These are phyloP conservation scores for Fonsecaea pedrosoi DNA, from an alignment of 2,329 filamentous ascomycete genomes.

Conservation along the genomic window DNA sequence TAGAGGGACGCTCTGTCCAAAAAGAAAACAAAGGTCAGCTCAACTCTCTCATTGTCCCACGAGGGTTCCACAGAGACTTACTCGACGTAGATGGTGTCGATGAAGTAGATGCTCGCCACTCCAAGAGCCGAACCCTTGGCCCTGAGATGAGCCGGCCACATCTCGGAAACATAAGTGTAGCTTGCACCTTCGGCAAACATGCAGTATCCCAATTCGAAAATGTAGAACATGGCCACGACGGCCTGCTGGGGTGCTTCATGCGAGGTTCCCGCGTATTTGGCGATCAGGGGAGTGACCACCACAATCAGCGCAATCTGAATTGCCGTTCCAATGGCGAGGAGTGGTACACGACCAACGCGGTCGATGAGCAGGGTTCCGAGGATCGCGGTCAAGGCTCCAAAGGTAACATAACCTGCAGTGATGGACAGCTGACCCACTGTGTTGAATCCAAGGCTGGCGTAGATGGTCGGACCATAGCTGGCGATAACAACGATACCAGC, in stretches of 20 bases:
- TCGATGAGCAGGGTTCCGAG: slow-evolving; percentile 20
- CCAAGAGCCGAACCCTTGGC: slow-evolving; percentile 8
- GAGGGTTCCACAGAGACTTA: background rate
- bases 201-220: slow-evolving; percentile 1
- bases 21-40: background rate
- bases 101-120: background rate
- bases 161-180: slow-evolving; percentile 22
- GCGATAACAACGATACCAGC: slow-evolving; percentile 56
- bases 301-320: background rate
- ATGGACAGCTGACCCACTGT: slow-evolving; percentile 37
- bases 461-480: slow-evolving; percentile 54
- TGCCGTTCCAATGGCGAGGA: slow-evolving; percentile 1
- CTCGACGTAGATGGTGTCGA: slow-evolving; percentile 30
- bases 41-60: background rate
- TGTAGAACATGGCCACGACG: slow-evolving; percentile 47
- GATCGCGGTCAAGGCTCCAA: background rate
- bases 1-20: slow-evolving; percentile 19
- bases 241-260: slow-evolving; percentile 33
- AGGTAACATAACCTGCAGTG: slow-evolving; percentile 16
- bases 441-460: slow-evolving; percentile 53
- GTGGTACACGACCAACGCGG: slow-evolving; percentile 12
- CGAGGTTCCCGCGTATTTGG: background rate
- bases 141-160: slow-evolving; percentile 4
- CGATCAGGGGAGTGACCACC: slow-evolving; percentile 6
- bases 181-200: slow-evolving; percentile 21